Percentiles rank a stretch among this genome's conserved stretches.
Conservation (phyloP, 148 eudicot genomes). For the Rhododendron henanense region DNA sequence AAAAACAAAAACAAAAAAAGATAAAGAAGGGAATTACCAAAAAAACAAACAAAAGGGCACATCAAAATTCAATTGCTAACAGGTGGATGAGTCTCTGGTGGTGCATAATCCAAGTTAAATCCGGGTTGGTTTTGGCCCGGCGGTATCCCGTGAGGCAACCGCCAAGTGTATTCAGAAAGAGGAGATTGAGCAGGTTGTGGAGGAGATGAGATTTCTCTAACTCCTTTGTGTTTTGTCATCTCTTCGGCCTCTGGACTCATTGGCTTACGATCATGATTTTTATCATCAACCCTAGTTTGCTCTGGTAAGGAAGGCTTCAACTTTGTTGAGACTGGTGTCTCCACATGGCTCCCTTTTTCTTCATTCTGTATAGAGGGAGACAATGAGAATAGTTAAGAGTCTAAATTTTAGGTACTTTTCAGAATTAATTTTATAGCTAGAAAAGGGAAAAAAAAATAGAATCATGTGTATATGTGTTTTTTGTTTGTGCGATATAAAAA, state of each 20-base stretch:
- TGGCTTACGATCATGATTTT: background rate
- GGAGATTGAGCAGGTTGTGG: background rate
- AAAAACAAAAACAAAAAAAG: background rate
- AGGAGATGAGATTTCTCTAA: background rate
- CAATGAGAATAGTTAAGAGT: too few relatives aligned
- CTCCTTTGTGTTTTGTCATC: background rate
- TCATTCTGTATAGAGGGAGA: background rate
- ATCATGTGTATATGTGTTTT: too few relatives aligned
- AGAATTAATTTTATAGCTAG: too few relatives aligned
- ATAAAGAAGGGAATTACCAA: background rate
- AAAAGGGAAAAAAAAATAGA: too few relatives aligned
- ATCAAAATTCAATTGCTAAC: constrained; percentile 38
- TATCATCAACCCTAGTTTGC: background rate
- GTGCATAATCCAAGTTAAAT: constrained; percentile 47
- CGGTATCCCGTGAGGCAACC: constrained; percentile 26
- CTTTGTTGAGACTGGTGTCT: background rate
- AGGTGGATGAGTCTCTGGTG: constrained; percentile 56
- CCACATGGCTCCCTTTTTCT: background rate
- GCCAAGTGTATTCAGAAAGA: constrained; percentile 21
- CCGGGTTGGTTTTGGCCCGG: constrained; percentile 24
- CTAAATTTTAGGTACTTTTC: background rate
- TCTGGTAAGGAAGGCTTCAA: background rate
- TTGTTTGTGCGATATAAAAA: too few relatives aligned
- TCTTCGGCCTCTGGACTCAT: background rate
- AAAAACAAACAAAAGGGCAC: background rate